Base-by-base conservation (phyloP, 2,329 filamentous ascomycete genomes). In the Fusarium acutatum region DNA sequence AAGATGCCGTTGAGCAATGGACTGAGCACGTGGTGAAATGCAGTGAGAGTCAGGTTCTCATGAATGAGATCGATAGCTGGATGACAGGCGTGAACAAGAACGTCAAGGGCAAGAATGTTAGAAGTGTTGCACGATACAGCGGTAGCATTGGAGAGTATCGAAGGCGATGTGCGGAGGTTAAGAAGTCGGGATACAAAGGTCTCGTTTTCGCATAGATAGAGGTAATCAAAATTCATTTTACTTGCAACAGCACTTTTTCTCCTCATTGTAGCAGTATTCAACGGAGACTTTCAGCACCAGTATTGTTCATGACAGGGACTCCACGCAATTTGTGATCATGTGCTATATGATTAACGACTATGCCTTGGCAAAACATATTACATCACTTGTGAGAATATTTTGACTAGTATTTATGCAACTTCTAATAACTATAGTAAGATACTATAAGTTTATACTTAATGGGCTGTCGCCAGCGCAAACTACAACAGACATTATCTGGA, bases 81-180 rank as follows among this genome's bases (percentile, higher is more conserved):
- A 86, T 88, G 85, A 88, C 86, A 24, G 87, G 87, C 2, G 84
- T 88, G 0, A 88, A 88, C 61, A 86, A 81, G 64, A 88, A 88
- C 60, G 75, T 88, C 26, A 87, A 87, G 75, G 80, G 83, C 41
- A 84, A 82, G 64, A 80, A 78, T n/a, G 80, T 88, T 38, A 81
- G 83, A 7, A 79, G 84, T 32, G 81, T 60, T 83, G 86, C 9
- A 1, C 47, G 74, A 11, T 75, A 76, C 7, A 70, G 71, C 5
- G 74, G 74, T 0, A 66, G 57, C 15, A 66, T 56, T 13, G 54
- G 69, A 8, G 71, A 76, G 53, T 75, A 65, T 18, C 64, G 71
- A 4, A 41, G 60, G 18, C 62, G 74, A 6, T 76, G 68, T 14
- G 41, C 67, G 0, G 73, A 74, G 14, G 58, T 58, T 0, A 71